Conservation (phyloP, 805 yeast species). For the Isabelozyma pseudorhagii region DNA sequence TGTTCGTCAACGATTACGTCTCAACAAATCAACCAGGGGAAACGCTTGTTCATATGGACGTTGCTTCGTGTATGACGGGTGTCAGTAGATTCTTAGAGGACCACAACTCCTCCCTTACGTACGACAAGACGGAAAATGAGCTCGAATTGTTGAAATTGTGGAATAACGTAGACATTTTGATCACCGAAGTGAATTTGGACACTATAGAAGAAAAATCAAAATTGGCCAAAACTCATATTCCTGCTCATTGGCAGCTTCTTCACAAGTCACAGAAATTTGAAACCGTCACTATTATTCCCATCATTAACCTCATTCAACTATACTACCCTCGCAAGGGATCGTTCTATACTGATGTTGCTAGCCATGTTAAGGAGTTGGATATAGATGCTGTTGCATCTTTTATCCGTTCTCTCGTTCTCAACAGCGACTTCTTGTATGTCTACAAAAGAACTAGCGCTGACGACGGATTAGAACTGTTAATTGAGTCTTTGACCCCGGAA, state of each 20-base stretch:
- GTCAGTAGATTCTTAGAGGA: slow-evolving; percentile 71
- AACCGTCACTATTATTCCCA: slow-evolving; percentile 14
- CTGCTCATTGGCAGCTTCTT: slow-evolving; percentile 20
- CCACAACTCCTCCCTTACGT: slow-evolving; percentile 33
- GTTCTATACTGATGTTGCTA: not conserved
- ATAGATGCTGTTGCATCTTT: slow-evolving; percentile 7
- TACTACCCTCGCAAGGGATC: slow-evolving; percentile 4
- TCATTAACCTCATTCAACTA: slow-evolving; percentile 7
- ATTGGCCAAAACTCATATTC: slow-evolving; percentile 1
- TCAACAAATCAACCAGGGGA: slow-evolving; percentile 11
- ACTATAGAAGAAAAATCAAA: slow-evolving; percentile 1
- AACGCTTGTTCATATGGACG: slow-evolving; percentile 64
- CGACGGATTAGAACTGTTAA: slow-evolving; percentile 4
- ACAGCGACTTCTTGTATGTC: slow-evolving; percentile 22
- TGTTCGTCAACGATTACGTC: slow-evolving; percentile 45
- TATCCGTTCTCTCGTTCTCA: slow-evolving; percentile 15
- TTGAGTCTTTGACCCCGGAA: slow-evolving; percentile 1
- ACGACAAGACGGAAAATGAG: slow-evolving; percentile 73
- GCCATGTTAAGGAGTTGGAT: slow-evolving; percentile 1
- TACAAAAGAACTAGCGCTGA: slow-evolving; percentile 22
- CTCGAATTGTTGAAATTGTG: slow-evolving; percentile 26
- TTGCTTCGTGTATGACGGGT: slow-evolving; percentile 85
- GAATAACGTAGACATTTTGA: slow-evolving; percentile 27
- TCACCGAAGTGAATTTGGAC: slow-evolving; percentile 21
- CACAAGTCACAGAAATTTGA: slow-evolving; percentile 18